Conservation (phyloP, 192 early-diverging fungal species). For the Coemansia aciculifera region DNA sequence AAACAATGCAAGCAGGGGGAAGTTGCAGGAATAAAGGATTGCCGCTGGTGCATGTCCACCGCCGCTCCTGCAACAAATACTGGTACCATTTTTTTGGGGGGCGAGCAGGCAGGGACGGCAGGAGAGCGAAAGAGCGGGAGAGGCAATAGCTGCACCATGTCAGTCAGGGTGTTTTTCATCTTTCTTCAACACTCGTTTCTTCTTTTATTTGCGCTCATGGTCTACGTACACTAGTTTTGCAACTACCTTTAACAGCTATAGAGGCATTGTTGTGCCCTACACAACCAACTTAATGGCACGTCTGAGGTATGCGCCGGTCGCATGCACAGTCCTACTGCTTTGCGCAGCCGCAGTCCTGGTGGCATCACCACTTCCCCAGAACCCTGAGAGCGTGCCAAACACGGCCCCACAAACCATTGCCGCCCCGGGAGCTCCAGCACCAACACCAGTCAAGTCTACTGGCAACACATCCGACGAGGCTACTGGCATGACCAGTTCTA, state of each 20-base stretch:
- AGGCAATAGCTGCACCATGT: neutral
- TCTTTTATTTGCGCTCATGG: neutral
- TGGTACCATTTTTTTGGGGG: neutral
- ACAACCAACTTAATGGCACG: neutral
- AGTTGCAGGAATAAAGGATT: neutral
- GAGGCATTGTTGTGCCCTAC: neutral
- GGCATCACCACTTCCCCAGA: constrained; percentile 6
- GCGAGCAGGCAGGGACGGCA: neutral
- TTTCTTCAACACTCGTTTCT: neutral
- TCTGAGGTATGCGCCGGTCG: neutral
- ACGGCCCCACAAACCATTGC: neutral
- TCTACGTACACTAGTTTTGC: neutral
- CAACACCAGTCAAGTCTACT: neutral
- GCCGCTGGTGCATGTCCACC: neutral
- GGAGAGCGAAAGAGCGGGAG: neutral
- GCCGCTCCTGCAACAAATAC: neutral
- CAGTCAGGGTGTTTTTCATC: neutral
- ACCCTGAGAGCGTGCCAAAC: neutral
- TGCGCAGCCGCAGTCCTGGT: neutral
- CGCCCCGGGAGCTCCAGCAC: neutral
- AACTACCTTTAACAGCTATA: neutral
- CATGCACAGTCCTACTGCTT: neutral
- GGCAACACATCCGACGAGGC: neutral
- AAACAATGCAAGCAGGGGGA: neutral
- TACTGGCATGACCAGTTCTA: constrained; percentile 1